Conservation (phyloP, 23 red algal genomes). For the Gracilaria gracilis region DNA sequence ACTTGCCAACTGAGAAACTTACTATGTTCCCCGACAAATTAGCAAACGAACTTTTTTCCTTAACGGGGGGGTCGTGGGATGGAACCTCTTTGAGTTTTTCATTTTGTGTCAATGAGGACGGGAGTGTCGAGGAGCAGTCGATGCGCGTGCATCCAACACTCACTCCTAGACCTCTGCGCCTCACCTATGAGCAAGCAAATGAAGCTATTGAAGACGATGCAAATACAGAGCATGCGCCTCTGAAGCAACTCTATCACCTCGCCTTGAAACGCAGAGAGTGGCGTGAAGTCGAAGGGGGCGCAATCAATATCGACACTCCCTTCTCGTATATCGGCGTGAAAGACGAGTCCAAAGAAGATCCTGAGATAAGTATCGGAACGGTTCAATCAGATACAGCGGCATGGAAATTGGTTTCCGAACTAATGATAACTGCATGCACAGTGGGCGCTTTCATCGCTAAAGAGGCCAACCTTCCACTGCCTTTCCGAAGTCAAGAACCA, state of each 20-base stretch:
- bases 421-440: slow-evolving; percentile 87
- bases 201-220: slow-evolving; percentile 16
- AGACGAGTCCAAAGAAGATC: slow-evolving; percentile 7
- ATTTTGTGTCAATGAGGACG: slow-evolving; percentile 74
- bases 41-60: slow-evolving; percentile 58
- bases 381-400: slow-evolving; percentile 29
- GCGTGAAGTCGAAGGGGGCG: slow-evolving; percentile 72
- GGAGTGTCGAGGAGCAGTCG: slow-evolving; percentile 46
- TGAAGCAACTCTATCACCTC: slow-evolving; percentile 18
- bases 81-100: slow-evolving; percentile 76
- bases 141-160: slow-evolving; percentile 46
- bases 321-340: slow-evolving; percentile 62
- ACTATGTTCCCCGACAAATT: slow-evolving; percentile 85
- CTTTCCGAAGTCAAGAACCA: slow-evolving; percentile 79
- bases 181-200: slow-evolving; percentile 71
- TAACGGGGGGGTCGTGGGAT: slow-evolving; percentile 47
- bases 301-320: slow-evolving; percentile 58
- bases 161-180: slow-evolving; percentile 46
- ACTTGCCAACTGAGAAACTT: slow-evolving; percentile 73
- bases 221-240: not conserved
- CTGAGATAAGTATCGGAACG: slow-evolving; percentile 20
- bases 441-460: slow-evolving; percentile 52
- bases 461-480: slow-evolving; percentile 43
- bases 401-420: slow-evolving; percentile 71
- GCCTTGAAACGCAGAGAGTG: slow-evolving; percentile 48